phyloP scores from a whole-genome alignment of 169 alveolate genomes.

The Cardiosporidium cionae region DNA sequence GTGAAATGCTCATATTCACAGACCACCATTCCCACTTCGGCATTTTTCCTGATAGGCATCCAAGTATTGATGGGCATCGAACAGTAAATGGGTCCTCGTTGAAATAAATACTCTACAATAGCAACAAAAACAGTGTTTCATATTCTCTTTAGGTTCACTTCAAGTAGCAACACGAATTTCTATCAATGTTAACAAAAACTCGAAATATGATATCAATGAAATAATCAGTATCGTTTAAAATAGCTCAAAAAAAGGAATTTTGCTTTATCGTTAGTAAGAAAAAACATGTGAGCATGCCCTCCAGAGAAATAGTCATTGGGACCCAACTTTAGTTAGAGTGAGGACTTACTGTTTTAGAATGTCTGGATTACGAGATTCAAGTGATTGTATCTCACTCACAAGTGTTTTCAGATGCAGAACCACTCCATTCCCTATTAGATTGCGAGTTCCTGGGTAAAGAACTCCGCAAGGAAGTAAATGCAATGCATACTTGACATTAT shows the following conservation, averaged over 20 bases:
- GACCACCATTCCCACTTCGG: background rate
- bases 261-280: too few species aligned
- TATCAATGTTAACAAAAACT: too few species aligned
- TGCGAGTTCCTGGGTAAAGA: constrained; percentile 51
- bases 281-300: too few species aligned
- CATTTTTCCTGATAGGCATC: constrained; percentile 19
- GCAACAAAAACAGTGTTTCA: background rate
- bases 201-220: too few species aligned
- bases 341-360: background rate
- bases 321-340: background rate
- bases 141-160: background rate
- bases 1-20: too few species aligned
- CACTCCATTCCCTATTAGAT: constrained; percentile 85
- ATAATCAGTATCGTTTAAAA: too few species aligned
- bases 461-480: constrained; percentile 90
- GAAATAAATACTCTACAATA: constrained; percentile 59
- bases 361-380: background rate
- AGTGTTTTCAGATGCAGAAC: constrained; percentile 42
- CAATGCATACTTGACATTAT: constrained; percentile 71
- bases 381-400: background rate
- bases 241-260: too few species aligned
- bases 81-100: constrained; percentile 80
- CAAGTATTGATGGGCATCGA: constrained; percentile 55
- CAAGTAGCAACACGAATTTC: background rate
- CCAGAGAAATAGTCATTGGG: background rate